Percentiles rank a stretch among this genome's conserved stretches.
phyloP scores from a whole-genome alignment of 2,329 filamentous ascomycete species.

The Neonectria sp. region DNA sequence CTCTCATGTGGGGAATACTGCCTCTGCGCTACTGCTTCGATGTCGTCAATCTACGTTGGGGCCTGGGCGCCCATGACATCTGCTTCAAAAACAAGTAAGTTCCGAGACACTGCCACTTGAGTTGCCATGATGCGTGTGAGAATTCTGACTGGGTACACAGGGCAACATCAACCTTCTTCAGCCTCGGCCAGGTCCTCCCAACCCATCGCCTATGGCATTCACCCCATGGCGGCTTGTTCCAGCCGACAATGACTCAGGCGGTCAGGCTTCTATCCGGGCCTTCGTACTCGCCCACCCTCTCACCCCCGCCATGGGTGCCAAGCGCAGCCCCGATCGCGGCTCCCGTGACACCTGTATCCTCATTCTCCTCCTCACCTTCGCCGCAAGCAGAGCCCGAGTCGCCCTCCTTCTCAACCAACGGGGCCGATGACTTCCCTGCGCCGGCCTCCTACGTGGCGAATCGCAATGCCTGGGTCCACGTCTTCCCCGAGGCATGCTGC shows the following conservation, averaged over 20 bases:
- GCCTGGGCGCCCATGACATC: constrained; percentile 93
- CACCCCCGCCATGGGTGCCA: constrained; percentile 36
- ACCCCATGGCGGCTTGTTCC: constrained; percentile 85
- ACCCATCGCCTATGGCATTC: constrained; percentile 88
- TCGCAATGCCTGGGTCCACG: constrained; percentile 88
- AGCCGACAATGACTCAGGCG: constrained; percentile 89
- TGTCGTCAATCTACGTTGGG: constrained; percentile 86
- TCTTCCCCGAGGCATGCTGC: constrained; percentile 95
- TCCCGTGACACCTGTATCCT: neutral
- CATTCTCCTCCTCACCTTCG: constrained; percentile 30
- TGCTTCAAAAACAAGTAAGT: constrained; percentile 89
- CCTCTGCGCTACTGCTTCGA: constrained; percentile 81
- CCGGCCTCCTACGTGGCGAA: constrained; percentile 81
- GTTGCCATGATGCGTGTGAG: neutral
- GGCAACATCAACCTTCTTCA: constrained; percentile 84
- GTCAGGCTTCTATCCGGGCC: constrained; percentile 83
- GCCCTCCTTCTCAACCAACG: constrained; percentile 76
- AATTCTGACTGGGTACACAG: constrained; percentile 59
- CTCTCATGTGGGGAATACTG: constrained; percentile 91
- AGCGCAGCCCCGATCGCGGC: constrained; percentile 31
- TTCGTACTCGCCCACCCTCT: constrained; percentile 31
- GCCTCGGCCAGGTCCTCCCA: constrained; percentile 89
- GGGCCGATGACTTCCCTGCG: constrained; percentile 75
- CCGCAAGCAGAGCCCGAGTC: constrained; percentile 44
- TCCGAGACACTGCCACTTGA: neutral